Conservation (phyloP, 192 early-diverging fungal genomes). For the Dissophora globulifera region DNA sequence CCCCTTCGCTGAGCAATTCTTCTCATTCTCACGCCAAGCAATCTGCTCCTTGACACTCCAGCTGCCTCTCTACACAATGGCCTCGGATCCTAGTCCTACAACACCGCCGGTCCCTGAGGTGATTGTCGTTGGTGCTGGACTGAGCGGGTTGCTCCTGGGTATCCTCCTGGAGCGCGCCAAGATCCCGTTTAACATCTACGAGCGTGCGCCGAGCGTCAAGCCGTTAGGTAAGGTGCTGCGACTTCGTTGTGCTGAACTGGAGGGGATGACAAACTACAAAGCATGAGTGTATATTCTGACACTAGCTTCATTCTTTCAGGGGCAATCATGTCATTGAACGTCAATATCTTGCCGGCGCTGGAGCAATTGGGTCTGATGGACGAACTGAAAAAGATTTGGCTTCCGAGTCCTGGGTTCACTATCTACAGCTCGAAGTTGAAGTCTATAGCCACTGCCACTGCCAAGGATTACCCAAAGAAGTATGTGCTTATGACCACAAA, state of each 20-base stretch:
- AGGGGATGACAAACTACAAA: background rate
- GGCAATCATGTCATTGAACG: slow-evolving; percentile 4
- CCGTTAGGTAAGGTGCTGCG: background rate
- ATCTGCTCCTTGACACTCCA: too few relatives aligned
- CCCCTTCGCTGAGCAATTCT: too few relatives aligned
- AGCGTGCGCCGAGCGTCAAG: background rate
- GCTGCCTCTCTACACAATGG: too few relatives aligned
- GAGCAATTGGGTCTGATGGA: slow-evolving; percentile 1
- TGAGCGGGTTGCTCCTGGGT: background rate
- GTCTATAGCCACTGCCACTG: background rate
- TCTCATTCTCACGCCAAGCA: too few relatives aligned
- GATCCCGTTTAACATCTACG: background rate
- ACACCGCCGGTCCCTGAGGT: background rate
- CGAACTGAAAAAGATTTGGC: background rate
- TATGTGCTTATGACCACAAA: too few relatives aligned
- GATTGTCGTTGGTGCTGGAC: slow-evolving; percentile 1
- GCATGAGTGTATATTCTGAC: background rate
- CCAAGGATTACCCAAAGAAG: background rate
- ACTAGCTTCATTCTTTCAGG: background rate
- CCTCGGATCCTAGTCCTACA: too few relatives aligned
- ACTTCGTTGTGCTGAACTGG: too few relatives aligned
- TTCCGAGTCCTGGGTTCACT: background rate
- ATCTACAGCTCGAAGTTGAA: background rate
- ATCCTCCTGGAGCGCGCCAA: background rate
- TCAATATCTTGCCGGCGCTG: background rate